These are phyloP conservation scores for Coriolopsis trogii DNA, from an alignment of 1,284 basidiomycete species.

Conservation along the genomic window DNA sequence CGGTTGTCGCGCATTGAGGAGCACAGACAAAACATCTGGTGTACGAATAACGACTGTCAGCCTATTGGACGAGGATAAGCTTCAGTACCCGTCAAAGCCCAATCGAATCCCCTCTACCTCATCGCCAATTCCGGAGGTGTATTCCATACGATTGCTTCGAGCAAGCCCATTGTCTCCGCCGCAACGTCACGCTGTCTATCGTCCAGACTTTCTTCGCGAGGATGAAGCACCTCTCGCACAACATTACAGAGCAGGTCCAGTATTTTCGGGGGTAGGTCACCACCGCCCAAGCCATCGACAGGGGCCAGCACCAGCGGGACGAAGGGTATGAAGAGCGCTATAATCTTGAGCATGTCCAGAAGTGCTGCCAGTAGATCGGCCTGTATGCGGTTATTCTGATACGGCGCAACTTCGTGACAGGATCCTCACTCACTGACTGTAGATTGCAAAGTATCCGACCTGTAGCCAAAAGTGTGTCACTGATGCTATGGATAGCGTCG, in stretches of 20 bases:
- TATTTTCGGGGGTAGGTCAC: conserved; percentile 37
- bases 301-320: conserved; percentile 42
- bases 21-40: conserved; percentile 44
- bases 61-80: no score
- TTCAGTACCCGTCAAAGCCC: no score
- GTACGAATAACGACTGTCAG: conserved; percentile 43
- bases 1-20: conserved; percentile 55
- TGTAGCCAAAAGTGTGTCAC: conserved; percentile 18
- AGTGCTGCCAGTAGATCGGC: conserved; percentile 49
- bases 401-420: background rate
- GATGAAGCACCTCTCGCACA: conserved; percentile 42
- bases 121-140: conserved; percentile 44
- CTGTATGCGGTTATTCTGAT: conserved; percentile 34
- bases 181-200: conserved; percentile 38
- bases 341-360: conserved; percentile 51
- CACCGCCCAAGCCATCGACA: conserved; percentile 17
- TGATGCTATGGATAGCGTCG: conserved; percentile 14
- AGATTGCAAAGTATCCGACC: conserved; percentile 36
- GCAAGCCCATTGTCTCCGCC: conserved; percentile 46
- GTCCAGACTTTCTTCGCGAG: conserved; percentile 28
- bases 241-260: conserved; percentile 45
- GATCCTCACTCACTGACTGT: conserved; percentile 42
- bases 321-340: conserved; percentile 51
- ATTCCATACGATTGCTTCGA: conserved; percentile 58
- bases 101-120: no score